Base-by-base conservation (phyloP, 345 rosid genomes). In the Abelmoschus esculentus region DNA sequence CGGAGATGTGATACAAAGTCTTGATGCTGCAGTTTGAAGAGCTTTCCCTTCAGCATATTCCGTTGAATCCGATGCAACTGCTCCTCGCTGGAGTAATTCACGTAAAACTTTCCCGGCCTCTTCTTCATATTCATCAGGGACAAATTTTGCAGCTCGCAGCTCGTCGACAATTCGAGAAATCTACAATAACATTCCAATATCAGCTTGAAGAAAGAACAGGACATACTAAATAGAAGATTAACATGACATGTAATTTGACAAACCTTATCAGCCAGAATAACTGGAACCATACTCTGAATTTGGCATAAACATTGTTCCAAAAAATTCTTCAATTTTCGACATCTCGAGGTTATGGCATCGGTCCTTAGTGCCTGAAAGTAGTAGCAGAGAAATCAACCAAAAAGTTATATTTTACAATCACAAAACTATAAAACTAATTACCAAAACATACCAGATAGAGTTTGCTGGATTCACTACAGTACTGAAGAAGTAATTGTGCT, bases 391-490 rank as follows among this genome's bases (percentile, higher is more conserved):
- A 72, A 67, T 65, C 53, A 69, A 55, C 22, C 11, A 31, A 13
- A 31, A 56, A 14, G 26, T n/a, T 15, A 34, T 38, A 7, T 53
- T 26, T 29, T 15, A 14, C 9, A 26, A 54, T 53, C 61, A 10
- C 10, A 36, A 7, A 15, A 28, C 18, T 9, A 49, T 11, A 17
- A 13, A 13, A 31, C 36, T 28, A 42, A 73, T 53, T 7, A 7
- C 36, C 36, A 57, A 60, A 10, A 77, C 88, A 14, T 49, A 89
- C 98, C 97, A 91, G 82, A 79, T 89, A 89, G 65, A 93, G 91
- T 80, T 84, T 86, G 67, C 98, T 93, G 40, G 91, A 88, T 70
- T 89, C 91, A 19, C 84, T 73, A 82, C 91, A 93, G 73, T 83
- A 66, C 55, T 69, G 88, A 79, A 91, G 96, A 80, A 89, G 79